Evolutionary conservation across 2,329 filamentous ascomycete genomes (phyloP), one percentile per base, ranked within the genome.

Genomic region (Myriosclerotinia scirpicola): DNA sequence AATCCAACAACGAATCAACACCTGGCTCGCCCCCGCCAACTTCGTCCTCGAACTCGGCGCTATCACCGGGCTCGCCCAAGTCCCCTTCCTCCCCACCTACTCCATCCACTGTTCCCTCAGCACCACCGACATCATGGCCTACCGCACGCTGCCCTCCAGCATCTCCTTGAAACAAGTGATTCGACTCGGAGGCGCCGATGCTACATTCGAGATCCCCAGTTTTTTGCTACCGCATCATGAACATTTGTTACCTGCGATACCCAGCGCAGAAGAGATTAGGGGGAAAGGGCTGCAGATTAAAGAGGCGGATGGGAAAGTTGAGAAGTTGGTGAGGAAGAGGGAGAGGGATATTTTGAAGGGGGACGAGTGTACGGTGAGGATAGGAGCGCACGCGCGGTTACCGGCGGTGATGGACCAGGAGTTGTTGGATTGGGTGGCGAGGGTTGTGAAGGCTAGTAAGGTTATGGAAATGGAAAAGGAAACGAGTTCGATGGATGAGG

Each of bases 371-470:
- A 79, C 78, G 59, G 80, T 85, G 67, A 78, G 77, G 42, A 75
- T 85, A 54, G 78, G 78, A 46, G 79, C 81, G 1, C 82, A 84
- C 67, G 81, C 77, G 5, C 79, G 80, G 53, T 74, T 85, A 1
- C 83, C 83, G 0, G 81, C 81, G 1, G 74, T 77, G 4, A 82
- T 85, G 67, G 79, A 83, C 67, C 82, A 84, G 68, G 79, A 80
- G 26, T 76, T 85, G 5, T 79, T 85, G 62, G 81, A 83, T 70
- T 85, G 84, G 73, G 76, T 81, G n/a, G 82, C 83, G 1, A 82
- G 83, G 1, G 75, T 84, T 0, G 79, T 84, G n/a, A 85, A 85
- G 71, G 83, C 83, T 0, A 84, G 80, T n/a, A 85, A 85, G 69
- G 78, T 85, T 48, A 82, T 84, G 55, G 83, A 85, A 70, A 75